phyloP scores from a whole-genome alignment of 495 filamentous ascomycete genomes.

The Tuber borchii region DNA sequence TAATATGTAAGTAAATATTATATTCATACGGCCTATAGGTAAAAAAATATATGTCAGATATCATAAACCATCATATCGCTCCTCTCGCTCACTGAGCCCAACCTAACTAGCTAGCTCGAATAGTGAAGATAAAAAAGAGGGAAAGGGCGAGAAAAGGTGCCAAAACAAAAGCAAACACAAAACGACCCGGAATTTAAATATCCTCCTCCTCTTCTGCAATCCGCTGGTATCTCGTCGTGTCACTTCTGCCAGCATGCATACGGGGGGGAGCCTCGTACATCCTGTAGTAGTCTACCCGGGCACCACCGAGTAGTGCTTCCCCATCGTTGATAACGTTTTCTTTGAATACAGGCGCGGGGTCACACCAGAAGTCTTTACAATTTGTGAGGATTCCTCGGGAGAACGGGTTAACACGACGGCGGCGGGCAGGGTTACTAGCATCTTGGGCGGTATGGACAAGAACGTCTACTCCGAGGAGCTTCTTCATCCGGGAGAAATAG shows the following conservation, averaged over 20 bases:
- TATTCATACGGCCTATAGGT: background rate
- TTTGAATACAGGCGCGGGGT: slow-evolving; percentile 69
- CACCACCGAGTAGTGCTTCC: slow-evolving; percentile 67
- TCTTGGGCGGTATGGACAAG: slow-evolving; percentile 76
- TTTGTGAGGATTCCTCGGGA: slow-evolving; percentile 74
- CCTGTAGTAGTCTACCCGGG: slow-evolving; percentile 72
- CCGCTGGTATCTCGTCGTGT: slow-evolving; percentile 25
- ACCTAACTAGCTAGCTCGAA: background rate
- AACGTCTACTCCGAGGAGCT: slow-evolving; percentile 79
- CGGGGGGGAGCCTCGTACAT: slow-evolving; percentile 78
- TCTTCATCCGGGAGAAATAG: slow-evolving; percentile 70
- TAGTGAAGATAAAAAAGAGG: background rate
- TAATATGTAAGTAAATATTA: background rate
- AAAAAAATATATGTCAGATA: background rate
- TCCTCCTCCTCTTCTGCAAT: slow-evolving; percentile 29
- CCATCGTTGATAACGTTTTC: slow-evolving; percentile 61
- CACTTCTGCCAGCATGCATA: slow-evolving; percentile 45
- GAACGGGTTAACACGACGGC: slow-evolving; percentile 68
- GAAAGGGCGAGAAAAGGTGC: background rate
- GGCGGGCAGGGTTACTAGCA: slow-evolving; percentile 49
- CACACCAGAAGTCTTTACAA: slow-evolving; percentile 95
- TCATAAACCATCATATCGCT: background rate
- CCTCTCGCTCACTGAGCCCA: background rate
- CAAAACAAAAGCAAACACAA: background rate
- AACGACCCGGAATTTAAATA: slow-evolving; percentile 11